Conservation (phyloP, 129 eudicot species). For the Tagetes patula region DNA sequence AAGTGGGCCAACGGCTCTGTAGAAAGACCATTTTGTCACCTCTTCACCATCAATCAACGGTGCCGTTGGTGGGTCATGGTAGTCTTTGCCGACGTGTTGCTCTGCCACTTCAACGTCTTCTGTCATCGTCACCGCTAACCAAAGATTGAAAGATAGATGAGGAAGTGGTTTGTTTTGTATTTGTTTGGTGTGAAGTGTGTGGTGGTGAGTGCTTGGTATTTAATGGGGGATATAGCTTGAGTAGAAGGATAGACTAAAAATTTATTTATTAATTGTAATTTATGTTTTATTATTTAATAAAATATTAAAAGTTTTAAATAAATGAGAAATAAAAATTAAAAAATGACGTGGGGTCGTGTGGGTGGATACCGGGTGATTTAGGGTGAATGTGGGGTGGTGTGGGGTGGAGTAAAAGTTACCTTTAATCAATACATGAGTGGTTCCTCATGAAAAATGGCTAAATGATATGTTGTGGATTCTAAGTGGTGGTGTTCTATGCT, state of each 20-base stretch:
- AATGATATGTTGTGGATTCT: too few species aligned
- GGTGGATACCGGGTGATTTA: too few species aligned
- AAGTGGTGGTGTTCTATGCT: too few species aligned
- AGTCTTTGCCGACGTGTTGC: conserved; percentile 69
- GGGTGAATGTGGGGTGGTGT: too few species aligned
- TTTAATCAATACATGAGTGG: too few species aligned
- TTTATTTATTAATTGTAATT: neutral
- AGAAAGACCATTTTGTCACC: conserved; percentile 72
- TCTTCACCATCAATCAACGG: conserved; percentile 57
- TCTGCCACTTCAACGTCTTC: conserved; percentile 62
- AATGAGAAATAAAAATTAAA: too few species aligned
- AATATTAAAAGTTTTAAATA: too few species aligned
- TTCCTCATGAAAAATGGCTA: too few species aligned
- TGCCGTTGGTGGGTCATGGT: conserved; percentile 94
- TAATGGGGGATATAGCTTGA: conserved; percentile 23
- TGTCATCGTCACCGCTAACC: conserved; percentile 8
- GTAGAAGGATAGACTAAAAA: conserved; percentile 23
- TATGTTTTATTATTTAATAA: too few species aligned
- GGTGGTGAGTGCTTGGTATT: conserved; percentile 42
- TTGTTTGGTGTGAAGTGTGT: conserved; percentile 33
- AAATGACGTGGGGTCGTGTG: too few species aligned
- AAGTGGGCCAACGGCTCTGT: conserved; percentile 97
- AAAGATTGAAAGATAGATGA: neutral
- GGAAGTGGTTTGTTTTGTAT: too few species aligned
- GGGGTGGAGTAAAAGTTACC: too few species aligned